Conservation (phyloP, 371 early-diverging fungal genomes). For the Nematocida sp. region DNA sequence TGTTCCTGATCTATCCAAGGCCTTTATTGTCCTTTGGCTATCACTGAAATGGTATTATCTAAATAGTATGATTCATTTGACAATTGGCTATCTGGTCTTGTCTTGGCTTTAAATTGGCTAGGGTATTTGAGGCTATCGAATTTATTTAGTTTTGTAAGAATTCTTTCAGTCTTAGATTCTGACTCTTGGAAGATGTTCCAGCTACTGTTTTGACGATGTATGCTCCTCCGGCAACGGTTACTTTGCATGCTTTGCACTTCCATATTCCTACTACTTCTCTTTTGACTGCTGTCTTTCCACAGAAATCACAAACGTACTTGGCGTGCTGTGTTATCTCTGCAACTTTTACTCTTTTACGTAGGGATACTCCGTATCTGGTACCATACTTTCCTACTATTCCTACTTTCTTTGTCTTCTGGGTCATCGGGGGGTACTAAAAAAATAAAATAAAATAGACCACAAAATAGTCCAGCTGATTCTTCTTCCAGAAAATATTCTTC, state of each 20-base stretch:
- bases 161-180: conserved; percentile 48
- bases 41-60: too few species aligned
- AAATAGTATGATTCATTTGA: too few species aligned
- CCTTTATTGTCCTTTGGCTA: too few species aligned
- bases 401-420: conserved; percentile 95
- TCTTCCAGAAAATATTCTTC: too few species aligned
- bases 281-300: conserved; percentile 91
- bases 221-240: conserved; percentile 94
- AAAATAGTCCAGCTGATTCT: too few species aligned
- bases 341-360: conserved; percentile 98
- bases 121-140: too few species aligned
- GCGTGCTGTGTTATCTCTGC: conserved; percentile 98
- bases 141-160: conserved; percentile 26
- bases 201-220: conserved; percentile 73
- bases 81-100: too few species aligned
- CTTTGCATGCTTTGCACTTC: conserved; percentile 92
- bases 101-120: too few species aligned
- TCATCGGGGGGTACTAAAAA: conserved; percentile 50
- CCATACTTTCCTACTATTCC: conserved; percentile 99
- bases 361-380: conserved; percentile 98
- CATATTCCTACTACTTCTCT: conserved; percentile 96
- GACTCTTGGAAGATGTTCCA: conserved; percentile 55
- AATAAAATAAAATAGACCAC: conserved; percentile 17
- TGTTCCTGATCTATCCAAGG: too few species aligned
- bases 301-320: conserved; percentile 96